Evolutionary conservation across 2,329 filamentous ascomycete species (phyloP).

Genomic region (Aspergillus costaricaensis): DNA sequence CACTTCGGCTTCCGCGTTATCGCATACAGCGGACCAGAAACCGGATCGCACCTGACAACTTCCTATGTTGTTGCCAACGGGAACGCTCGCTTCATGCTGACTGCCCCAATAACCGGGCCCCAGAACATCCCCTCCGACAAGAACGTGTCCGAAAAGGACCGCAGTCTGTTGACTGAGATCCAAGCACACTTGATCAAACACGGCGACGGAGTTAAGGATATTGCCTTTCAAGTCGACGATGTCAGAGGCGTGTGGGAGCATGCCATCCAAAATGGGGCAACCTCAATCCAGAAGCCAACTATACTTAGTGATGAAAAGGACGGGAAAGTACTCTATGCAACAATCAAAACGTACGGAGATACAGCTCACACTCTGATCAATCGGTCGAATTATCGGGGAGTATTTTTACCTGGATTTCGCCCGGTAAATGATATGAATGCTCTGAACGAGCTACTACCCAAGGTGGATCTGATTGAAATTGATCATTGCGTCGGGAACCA

Average conservation of each 20-base stretch:
- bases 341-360: conserved; percentile 83
- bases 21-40: conserved; percentile 84
- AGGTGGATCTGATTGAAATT: conserved; percentile 70
- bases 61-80: conserved; percentile 80
- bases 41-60: conserved; percentile 73
- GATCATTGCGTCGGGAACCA: conserved; percentile 97
- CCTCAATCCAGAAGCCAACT: conserved; percentile 63
- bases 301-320: conserved; percentile 52
- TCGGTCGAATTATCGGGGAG: conserved; percentile 65
- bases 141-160: conserved; percentile 57
- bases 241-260: conserved; percentile 72
- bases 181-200: conserved; percentile 78
- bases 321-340: conserved; percentile 66
- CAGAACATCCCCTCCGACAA: conserved; percentile 56
- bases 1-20: conserved; percentile 79
- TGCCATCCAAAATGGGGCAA: conserved; percentile 69
- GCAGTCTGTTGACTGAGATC: conserved; percentile 65
- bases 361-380: conserved; percentile 85
- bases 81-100: conserved; percentile 78
- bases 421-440: conserved; percentile 50
- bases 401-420: conserved; percentile 77
- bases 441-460: conserved; percentile 54
- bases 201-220: conserved; percentile 88
- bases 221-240: conserved; percentile 84
- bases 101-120: conserved; percentile 69